Evolutionary conservation across 1,139 yeast genomes (phyloP).

Genomic region (Suhomyces kunorum): DNA sequence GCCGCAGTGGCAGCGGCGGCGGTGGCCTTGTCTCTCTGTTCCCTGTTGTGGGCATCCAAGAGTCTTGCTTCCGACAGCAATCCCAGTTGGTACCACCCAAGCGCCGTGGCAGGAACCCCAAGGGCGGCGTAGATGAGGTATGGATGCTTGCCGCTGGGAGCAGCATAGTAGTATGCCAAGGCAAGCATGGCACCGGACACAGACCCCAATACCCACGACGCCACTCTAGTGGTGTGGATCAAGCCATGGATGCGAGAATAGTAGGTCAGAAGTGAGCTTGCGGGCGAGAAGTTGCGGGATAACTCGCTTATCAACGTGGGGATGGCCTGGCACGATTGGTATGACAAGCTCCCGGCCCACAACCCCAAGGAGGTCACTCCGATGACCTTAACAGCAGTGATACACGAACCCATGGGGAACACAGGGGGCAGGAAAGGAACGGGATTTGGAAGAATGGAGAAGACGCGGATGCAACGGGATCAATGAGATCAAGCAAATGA

Average conservation of each 20-base stretch:
- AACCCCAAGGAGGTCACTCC: constrained; percentile 58
- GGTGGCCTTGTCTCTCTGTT: constrained; percentile 6
- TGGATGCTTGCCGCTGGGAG: constrained; percentile 52
- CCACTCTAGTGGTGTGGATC: constrained; percentile 25
- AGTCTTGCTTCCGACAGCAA: constrained; percentile 14
- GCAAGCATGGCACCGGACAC: constrained; percentile 42
- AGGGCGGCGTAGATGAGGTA: constrained; percentile 57
- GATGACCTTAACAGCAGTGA: constrained; percentile 49
- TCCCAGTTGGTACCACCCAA: constrained; percentile 15
- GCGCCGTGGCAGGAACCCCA: constrained; percentile 39
- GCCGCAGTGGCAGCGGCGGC: constrained; percentile 5
- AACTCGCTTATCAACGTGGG: constrained; percentile 40
- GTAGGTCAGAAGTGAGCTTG: constrained; percentile 8
- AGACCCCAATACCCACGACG: constrained; percentile 37
- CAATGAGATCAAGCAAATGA: background rate
- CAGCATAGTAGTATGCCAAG: constrained; percentile 45
- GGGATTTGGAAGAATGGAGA: background rate
- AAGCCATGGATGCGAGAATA: constrained; percentile 11
- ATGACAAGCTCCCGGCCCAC: constrained; percentile 43
- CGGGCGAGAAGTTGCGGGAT: constrained; percentile 14
- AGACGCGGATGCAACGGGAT: background rate
- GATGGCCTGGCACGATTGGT: constrained; percentile 36
- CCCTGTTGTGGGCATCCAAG: constrained; percentile 11
- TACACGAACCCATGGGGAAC: constrained; percentile 44
- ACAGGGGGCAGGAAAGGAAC: background rate